Percentiles rank a stretch among this genome's conserved stretches.
Conservation (phyloP, 2,329 filamentous ascomycete species). For the Neoscytalidium dimidiatum region DNA sequence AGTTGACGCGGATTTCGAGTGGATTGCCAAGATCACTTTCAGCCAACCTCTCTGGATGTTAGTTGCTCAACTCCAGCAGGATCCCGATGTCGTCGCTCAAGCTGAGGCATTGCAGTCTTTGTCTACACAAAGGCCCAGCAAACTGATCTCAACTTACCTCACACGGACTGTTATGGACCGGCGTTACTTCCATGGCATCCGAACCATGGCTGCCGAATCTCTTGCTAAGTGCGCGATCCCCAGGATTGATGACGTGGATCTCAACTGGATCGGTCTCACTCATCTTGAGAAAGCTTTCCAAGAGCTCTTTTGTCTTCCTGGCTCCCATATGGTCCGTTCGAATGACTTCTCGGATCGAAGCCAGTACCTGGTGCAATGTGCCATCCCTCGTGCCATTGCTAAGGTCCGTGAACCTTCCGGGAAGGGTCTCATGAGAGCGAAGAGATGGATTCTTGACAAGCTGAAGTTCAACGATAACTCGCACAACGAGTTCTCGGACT, state of each 20-base stretch:
- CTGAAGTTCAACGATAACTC: slow-evolving; percentile 94
- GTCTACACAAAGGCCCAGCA: slow-evolving; percentile 66
- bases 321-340: slow-evolving; percentile 75
- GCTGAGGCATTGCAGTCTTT: slow-evolving; percentile 75
- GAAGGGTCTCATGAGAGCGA: slow-evolving; percentile 75
- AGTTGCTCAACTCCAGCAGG: slow-evolving; percentile 93
- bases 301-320: slow-evolving; percentile 82
- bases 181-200: slow-evolving; percentile 92
- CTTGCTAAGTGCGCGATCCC: slow-evolving; percentile 73
- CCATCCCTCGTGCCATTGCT: slow-evolving; percentile 79
- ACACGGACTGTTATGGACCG: slow-evolving; percentile 86
- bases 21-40: slow-evolving; percentile 82
- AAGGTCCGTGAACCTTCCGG: slow-evolving; percentile 73
- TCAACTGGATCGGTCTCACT: slow-evolving; percentile 75
- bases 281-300: slow-evolving; percentile 86
- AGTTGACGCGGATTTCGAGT: slow-evolving; percentile 97
- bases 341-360: slow-evolving; percentile 91
- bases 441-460: slow-evolving; percentile 84
- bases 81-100: slow-evolving; percentile 92
- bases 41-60: slow-evolving; percentile 97
- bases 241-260: slow-evolving; percentile 49
- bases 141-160: slow-evolving; percentile 84
- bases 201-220: slow-evolving; percentile 78
- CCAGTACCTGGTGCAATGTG: slow-evolving; percentile 80
- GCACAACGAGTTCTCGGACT: slow-evolving; percentile 82